Evolutionary conservation across 1,284 basidiomycete species (phyloP), one percentile per base, ranked within the genome.

Genomic region (Rhodotorula sp.): DNA sequence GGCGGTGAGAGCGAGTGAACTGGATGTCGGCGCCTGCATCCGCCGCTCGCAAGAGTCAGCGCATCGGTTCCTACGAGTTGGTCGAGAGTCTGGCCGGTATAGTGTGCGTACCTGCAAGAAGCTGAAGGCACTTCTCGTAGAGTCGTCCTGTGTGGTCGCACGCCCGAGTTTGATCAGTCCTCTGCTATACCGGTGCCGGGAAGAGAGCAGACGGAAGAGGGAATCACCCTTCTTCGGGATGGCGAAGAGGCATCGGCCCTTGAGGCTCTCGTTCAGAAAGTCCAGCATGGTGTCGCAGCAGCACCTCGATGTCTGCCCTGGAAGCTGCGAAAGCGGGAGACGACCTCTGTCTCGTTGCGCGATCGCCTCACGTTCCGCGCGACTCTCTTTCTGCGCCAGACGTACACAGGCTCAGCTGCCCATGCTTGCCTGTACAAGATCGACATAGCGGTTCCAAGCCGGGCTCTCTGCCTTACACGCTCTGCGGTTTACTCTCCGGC

Each of bases 201-300:
- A 54, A 54, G 31, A 18, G 8, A 8, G 21, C 31, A 26, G 15
- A 16, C 12, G 26, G 2, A n/a, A 7, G 26, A 7, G 26, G 5
- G 31, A 48, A 80, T 62, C 71, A 90, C 95, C 95, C 87, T 99
- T 99, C 85, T 99, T 99, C 1, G 95, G 95, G 77, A 99, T 92
- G 10, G 95, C 95, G 79, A 99, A 95, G 48, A 99, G 84, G 69
- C 97, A 80, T 61, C 95, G 87, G 60, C 88, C 89, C 69, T 87
- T 83, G 65, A 89, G 83, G 56, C 84, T 84, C 66, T 86, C 86
- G 56, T 83, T 81, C 34, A 85, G 78, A n/a, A 85, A 76, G 61
- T 83, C 81, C n/a, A 48, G 28, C 71, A 69, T 69, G 49, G 45
- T 28, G 3, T 19, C 14, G 26, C 14, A 10, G 55, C 16, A 12